Conservation (phyloP, 169 alveolate species). For the Cryptosporidium sp. region DNA sequence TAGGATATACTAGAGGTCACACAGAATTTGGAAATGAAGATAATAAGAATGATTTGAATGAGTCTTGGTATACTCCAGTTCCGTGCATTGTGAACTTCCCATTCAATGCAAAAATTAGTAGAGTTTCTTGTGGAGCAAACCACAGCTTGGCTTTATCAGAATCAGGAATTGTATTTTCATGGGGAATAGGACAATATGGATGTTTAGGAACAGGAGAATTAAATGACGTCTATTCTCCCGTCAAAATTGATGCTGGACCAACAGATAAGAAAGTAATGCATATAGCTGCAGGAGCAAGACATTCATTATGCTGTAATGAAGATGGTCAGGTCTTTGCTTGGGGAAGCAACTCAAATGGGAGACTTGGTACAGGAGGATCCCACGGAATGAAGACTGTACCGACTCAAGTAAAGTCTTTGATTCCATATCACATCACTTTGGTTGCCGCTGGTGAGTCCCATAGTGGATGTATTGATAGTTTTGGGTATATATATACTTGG, state of each 20-base stretch:
- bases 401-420: constrained; percentile 22
- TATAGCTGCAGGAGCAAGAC: constrained; percentile 65
- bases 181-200: constrained; percentile 63
- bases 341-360: constrained; percentile 63
- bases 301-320: constrained; percentile 54
- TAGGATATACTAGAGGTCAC: constrained; percentile 44
- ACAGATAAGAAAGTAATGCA: constrained; percentile 9
- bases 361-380: constrained; percentile 40
- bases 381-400: constrained; percentile 43
- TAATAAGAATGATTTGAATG: constrained; percentile 6
- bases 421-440: constrained; percentile 16
- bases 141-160: constrained; percentile 42
- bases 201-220: constrained; percentile 57
- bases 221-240: constrained; percentile 34
- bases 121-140: constrained; percentile 62
- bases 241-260: constrained; percentile 29
- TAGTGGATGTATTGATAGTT: constrained; percentile 87
- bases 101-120: constrained; percentile 34
- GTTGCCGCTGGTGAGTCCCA: constrained; percentile 89
- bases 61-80: constrained; percentile 46
- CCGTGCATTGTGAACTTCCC: constrained; percentile 65
- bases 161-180: constrained; percentile 20
- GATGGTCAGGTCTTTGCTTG: constrained; percentile 42
- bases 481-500: constrained; percentile 88
- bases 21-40: constrained; percentile 54